A percentile compares a stretch with the other conserved stretches of the same genome.
These are phyloP conservation scores for Alternaria sp. DNA, from an alignment of 2,329 filamentous ascomycete species.

Conservation along the genomic window DNA sequence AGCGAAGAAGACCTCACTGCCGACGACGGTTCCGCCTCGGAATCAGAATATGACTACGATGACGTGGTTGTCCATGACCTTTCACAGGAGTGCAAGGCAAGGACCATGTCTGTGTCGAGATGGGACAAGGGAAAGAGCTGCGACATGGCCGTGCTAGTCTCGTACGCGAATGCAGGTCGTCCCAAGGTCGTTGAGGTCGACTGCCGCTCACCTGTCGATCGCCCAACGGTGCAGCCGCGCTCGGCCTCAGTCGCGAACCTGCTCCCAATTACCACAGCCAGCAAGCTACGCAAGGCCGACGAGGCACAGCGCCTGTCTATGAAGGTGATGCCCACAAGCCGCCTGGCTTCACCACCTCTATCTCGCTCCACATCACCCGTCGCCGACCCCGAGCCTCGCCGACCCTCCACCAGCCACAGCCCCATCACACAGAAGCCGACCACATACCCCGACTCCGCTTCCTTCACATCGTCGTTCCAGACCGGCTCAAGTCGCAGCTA, in stretches of 20 bases:
- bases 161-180: conserved; percentile 46
- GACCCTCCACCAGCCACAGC: conserved; percentile 40
- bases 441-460: conserved; percentile 30
- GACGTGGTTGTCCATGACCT: conserved; percentile 39
- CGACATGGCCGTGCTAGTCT: conserved; percentile 48
- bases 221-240: conserved; percentile 31
- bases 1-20: conserved; percentile 49
- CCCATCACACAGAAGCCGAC: conserved; percentile 27
- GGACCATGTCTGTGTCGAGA: conserved; percentile 42
- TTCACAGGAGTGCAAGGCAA: conserved; percentile 34
- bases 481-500: conserved; percentile 35
- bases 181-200: conserved; percentile 49
- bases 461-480: conserved; percentile 30
- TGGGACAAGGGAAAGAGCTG: conserved; percentile 44
- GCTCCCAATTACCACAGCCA: conserved; percentile 33
- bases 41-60: conserved; percentile 40
- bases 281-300: conserved; percentile 37
- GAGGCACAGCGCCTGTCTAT: conserved; percentile 36
- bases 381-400: conserved; percentile 27
- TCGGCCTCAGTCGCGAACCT: conserved; percentile 45
- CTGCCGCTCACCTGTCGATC: conserved; percentile 25
- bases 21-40: conserved; percentile 39
- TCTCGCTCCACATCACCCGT: conserved; percentile 34
- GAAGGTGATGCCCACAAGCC: conserved; percentile 21
- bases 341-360: conserved; percentile 15